These are phyloP conservation scores for Ascoidea tarda DNA, from an alignment of 805 yeast genomes.

Conservation along the genomic window DNA sequence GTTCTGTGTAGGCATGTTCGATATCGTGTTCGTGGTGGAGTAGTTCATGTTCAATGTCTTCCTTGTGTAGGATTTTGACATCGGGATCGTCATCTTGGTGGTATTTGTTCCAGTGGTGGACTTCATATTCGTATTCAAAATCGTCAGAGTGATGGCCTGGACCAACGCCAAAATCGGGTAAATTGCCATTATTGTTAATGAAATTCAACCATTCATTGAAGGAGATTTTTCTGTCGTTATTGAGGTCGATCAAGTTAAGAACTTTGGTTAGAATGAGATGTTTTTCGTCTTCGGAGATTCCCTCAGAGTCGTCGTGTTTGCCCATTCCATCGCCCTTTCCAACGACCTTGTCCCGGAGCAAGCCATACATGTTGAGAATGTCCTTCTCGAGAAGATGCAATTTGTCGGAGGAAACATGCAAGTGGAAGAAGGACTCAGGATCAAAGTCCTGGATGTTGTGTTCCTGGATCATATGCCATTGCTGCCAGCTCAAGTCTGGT, in stretches of 20 bases:
- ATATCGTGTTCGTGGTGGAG: slow-evolving; percentile 79
- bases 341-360: slow-evolving; percentile 53
- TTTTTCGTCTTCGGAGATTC: slow-evolving; percentile 39
- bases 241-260: slow-evolving; percentile 44
- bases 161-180: slow-evolving; percentile 90
- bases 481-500: slow-evolving; percentile 51
- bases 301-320: slow-evolving; percentile 49
- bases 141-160: slow-evolving; percentile 83
- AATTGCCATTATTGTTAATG: slow-evolving; percentile 44
- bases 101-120: slow-evolving; percentile 84
- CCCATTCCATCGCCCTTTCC: slow-evolving; percentile 93
- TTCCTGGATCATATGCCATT: slow-evolving; percentile 86
- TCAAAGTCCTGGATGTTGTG: slow-evolving; percentile 69
- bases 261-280: slow-evolving; percentile 36
- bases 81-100: slow-evolving; percentile 75
- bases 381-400: slow-evolving; percentile 46
- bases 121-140: slow-evolving; percentile 86
- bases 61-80: slow-evolving; percentile 66
- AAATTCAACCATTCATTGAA: slow-evolving; percentile 59
- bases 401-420: slow-evolving; percentile 59
- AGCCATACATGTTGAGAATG: slow-evolving; percentile 70
- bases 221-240: slow-evolving; percentile 51
- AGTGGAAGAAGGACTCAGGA: slow-evolving; percentile 57
- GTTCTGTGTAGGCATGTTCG: slow-evolving; percentile 26
- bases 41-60: slow-evolving; percentile 78